Percentiles rank a stretch among this genome's conserved stretches.
Evolutionary conservation across 2,329 filamentous ascomycete species (phyloP).

Genomic region (Aspergillus uvarum): DNA sequence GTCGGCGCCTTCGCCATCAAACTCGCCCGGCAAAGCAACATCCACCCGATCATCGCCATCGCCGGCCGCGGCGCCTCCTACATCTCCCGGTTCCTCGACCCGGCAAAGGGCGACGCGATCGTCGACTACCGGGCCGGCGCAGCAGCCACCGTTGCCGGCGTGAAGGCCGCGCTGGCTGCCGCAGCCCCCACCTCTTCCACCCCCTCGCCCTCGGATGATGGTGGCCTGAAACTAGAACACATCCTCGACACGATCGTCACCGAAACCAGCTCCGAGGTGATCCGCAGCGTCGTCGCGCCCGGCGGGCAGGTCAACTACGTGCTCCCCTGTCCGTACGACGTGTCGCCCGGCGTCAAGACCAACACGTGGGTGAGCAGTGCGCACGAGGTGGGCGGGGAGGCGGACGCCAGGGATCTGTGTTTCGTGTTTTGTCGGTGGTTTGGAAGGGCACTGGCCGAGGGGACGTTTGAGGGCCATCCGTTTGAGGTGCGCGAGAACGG

Average conservation of each 20-base stretch:
- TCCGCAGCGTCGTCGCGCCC: slow-evolving; percentile 5
- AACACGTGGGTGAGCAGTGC: slow-evolving; percentile 11
- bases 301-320: slow-evolving; percentile 18
- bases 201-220: neutral
- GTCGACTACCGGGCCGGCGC: slow-evolving; percentile 62
- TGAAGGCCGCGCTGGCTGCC: slow-evolving; percentile 32
- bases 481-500: slow-evolving; percentile 53
- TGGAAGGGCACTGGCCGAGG: slow-evolving; percentile 45
- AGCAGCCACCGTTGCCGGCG: slow-evolving; percentile 52
- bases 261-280: neutral
- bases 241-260: slow-evolving; percentile 13
- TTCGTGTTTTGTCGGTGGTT: slow-evolving; percentile 49
- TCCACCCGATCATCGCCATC: slow-evolving; percentile 62
- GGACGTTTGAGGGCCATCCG: slow-evolving; percentile 51
- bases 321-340: slow-evolving; percentile 2
- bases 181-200: neutral
- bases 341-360: slow-evolving; percentile 9
- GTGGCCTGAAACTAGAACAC: neutral
- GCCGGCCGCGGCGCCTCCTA: slow-evolving; percentile 55
- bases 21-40: slow-evolving; percentile 54
- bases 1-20: slow-evolving; percentile 62
- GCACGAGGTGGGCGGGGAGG: slow-evolving; percentile 5
- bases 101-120: slow-evolving; percentile 55
- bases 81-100: slow-evolving; percentile 55
- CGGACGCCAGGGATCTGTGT: slow-evolving; percentile 31